phyloP scores from a whole-genome alignment of 2,329 filamentous ascomycete genomes.

The Penicillium vulpinum region DNA sequence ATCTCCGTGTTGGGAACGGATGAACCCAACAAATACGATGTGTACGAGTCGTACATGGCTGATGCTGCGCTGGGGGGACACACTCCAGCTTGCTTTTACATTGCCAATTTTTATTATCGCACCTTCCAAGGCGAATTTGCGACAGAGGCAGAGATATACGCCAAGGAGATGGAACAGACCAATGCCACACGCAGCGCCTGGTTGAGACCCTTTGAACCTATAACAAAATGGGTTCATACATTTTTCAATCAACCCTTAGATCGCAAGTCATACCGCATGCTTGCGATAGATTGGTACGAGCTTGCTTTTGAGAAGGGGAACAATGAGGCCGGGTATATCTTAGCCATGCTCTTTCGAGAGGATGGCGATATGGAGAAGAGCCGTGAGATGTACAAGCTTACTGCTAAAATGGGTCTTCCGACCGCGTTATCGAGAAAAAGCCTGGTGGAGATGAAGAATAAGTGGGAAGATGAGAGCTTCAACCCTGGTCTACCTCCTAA shows the following conservation, averaged over 20 bases:
- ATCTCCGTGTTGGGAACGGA: constrained; percentile 21
- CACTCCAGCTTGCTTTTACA: constrained; percentile 30
- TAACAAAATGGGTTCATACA: not conserved
- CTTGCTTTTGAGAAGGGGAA: constrained; percentile 26
- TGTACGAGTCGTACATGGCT: constrained; percentile 39
- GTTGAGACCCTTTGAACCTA: not conserved
- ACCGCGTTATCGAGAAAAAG: constrained; percentile 5
- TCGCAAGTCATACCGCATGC: constrained; percentile 24
- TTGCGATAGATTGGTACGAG: constrained; percentile 39
- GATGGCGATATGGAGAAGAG: constrained; percentile 20
- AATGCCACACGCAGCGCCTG: not conserved
- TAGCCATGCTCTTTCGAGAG: constrained; percentile 33
- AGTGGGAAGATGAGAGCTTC: constrained; percentile 23
- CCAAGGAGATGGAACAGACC: not conserved
- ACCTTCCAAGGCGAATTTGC: constrained; percentile 29
- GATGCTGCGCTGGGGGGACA: constrained; percentile 34
- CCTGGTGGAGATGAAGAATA: constrained; percentile 15
- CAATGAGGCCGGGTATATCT: constrained; percentile 25
- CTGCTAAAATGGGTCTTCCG: constrained; percentile 10
- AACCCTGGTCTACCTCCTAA: constrained; percentile 1
- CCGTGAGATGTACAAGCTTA: constrained; percentile 14
- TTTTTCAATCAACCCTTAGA: constrained; percentile 21
- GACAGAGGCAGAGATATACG: constrained; percentile 20
- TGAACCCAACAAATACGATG: constrained; percentile 17
- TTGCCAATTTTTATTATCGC: constrained; percentile 41